Percentiles rank a stretch among this genome's conserved stretches.
Evolutionary conservation across 1,284 basidiomycete species (phyloP).

Genomic region (Moesziomyces globuligerus): DNA sequence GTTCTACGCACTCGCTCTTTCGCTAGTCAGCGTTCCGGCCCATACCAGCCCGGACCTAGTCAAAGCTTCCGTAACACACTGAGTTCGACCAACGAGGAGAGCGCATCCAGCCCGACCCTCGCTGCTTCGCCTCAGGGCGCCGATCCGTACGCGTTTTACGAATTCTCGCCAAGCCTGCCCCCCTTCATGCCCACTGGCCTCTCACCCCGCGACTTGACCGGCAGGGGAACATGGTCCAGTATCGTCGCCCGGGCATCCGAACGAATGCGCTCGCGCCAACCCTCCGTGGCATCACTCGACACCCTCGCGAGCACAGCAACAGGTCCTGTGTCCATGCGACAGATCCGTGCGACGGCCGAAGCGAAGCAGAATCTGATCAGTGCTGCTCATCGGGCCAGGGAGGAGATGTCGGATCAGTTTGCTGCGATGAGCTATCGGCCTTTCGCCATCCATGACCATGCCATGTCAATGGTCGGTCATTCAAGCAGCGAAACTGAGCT

Average conservation of each 20-base stretch:
- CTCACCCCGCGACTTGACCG: conserved; percentile 49
- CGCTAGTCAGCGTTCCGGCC: conserved; percentile 2
- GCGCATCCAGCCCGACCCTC: background rate
- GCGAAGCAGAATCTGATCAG: conserved; percentile 40
- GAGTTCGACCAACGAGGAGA: conserved; percentile 7
- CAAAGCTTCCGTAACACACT: conserved; percentile 16
- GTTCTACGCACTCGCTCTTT: conserved; percentile 8
- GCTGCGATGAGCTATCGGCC: conserved; percentile 46
- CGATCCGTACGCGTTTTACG: conserved; percentile 53
- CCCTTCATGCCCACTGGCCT: conserved; percentile 52
- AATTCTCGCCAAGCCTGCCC: conserved; percentile 57
- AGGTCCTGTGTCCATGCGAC: conserved; percentile 50
- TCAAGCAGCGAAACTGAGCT: conserved; percentile 1
- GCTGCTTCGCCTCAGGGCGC: background rate
- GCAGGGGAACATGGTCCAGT: conserved; percentile 55
- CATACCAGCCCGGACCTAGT: conserved; percentile 6
- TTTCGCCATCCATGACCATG: conserved; percentile 53
- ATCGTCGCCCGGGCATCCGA: conserved; percentile 52
- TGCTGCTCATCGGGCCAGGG: conserved; percentile 26
- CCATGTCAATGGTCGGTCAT: conserved; percentile 17
- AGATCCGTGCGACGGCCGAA: conserved; percentile 42
- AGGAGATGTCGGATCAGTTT: conserved; percentile 40
- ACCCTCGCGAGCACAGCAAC: conserved; percentile 12
- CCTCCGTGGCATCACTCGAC: conserved; percentile 29
- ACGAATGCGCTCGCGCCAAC: conserved; percentile 22